These are phyloP conservation scores for Mrakia frigida DNA, from an alignment of 768 basidiomycete genomes.

Conservation along the genomic window DNA sequence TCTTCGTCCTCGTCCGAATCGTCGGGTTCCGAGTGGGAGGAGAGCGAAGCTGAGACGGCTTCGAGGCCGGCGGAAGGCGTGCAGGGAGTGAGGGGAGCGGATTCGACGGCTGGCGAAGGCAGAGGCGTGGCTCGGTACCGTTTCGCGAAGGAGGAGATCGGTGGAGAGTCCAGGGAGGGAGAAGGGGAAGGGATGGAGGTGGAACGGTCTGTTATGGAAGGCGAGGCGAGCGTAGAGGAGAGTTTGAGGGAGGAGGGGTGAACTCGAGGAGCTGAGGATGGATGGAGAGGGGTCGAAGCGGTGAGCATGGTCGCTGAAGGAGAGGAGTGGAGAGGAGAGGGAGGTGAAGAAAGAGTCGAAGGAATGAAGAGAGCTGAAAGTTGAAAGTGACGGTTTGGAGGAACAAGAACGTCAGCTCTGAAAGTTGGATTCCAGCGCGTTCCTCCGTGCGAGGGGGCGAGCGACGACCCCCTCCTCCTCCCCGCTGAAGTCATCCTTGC, in stretches of 20 bases:
- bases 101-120: background rate
- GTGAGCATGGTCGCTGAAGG: too few species aligned
- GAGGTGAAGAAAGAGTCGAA: too few species aligned
- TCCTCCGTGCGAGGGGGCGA: too few species aligned
- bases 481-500: too few species aligned
- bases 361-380: too few species aligned
- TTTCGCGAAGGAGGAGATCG: background rate
- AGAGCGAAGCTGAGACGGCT: background rate
- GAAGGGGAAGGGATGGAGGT: background rate
- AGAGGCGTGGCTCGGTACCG: constrained; percentile 7
- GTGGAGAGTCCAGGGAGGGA: background rate
- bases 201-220: background rate
- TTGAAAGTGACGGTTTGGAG: too few species aligned
- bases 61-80: background rate
- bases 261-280: too few species aligned
- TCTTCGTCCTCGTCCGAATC: background rate
- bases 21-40: background rate
- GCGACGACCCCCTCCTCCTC: too few species aligned
- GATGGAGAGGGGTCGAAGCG: too few species aligned
- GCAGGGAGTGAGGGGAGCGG: background rate
- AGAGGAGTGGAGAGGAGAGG: background rate
- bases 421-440: too few species aligned
- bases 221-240: background rate
- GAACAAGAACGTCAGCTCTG: too few species aligned
- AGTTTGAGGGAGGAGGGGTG: background rate